phyloP scores from a whole-genome alignment of 768 basidiomycete species.

The Pseudohyphozyma bogoriensis region DNA sequence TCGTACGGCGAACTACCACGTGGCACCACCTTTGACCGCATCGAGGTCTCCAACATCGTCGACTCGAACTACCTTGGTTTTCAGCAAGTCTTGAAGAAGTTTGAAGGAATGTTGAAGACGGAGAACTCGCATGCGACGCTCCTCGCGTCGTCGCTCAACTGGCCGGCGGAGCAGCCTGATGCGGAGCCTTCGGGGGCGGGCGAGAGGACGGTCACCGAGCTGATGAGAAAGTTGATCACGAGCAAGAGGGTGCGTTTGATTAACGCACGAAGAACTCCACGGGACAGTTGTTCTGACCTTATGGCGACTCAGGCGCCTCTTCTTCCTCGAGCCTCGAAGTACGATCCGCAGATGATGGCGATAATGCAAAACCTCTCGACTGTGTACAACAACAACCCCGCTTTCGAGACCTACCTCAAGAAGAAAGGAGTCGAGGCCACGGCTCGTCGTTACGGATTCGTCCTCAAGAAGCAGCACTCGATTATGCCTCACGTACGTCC shows the following conservation, averaged over 20 bases:
- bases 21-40: slow-evolving; percentile 43
- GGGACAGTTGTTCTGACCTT: not conserved
- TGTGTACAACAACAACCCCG: not conserved
- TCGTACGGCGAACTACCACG: slow-evolving; percentile 12
- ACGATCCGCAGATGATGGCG: not conserved
- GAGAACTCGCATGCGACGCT: slow-evolving; percentile 37
- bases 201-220: not conserved
- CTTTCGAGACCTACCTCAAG: slow-evolving; percentile 40
- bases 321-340: not conserved
- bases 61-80: not conserved
- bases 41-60: slow-evolving; percentile 42
- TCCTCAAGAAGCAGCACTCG: slow-evolving; percentile 19
- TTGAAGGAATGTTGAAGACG: slow-evolving; percentile 40
- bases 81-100: slow-evolving; percentile 35
- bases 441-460: slow-evolving; percentile 31
- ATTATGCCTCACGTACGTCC: not conserved
- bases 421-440: slow-evolving; percentile 32
- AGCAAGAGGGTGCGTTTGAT: not conserved
- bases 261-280: not conserved
- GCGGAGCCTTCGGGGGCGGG: not conserved
- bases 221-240: not conserved
- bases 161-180: slow-evolving; percentile 32
- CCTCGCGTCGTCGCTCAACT: slow-evolving; percentile 48
- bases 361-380: not conserved
- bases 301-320: not conserved